phyloP scores from a whole-genome alignment of 345 rosid genomes.

The Citrus mangshanensis region DNA sequence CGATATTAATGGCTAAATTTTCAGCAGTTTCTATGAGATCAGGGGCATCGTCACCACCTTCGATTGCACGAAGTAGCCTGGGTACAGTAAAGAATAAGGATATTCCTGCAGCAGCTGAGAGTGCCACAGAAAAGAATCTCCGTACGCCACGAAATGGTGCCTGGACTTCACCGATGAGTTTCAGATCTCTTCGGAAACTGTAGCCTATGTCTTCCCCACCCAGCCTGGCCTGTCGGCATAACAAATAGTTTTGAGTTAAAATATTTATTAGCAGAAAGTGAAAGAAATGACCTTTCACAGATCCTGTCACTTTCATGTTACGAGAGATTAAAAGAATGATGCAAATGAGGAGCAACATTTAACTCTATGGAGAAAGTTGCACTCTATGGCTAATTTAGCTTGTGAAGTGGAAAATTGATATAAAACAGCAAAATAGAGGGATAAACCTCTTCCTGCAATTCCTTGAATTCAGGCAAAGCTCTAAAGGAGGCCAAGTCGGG shows the following conservation, averaged over 20 bases:
- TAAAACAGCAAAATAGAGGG: conserved; percentile 4
- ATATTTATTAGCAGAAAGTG: background rate
- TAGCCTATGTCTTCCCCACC: conserved; percentile 96
- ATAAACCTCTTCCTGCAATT: conserved; percentile 89
- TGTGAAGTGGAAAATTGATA: background rate
- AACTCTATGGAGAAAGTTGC: background rate
- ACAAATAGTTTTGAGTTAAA: conserved; percentile 12
- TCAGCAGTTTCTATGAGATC: conserved; percentile 69
- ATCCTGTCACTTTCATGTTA: background rate
- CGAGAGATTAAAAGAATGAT: background rate
- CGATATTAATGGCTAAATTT: conserved; percentile 81
- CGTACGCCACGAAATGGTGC: conserved; percentile 96
- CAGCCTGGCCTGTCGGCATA: conserved; percentile 66
- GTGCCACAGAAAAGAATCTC: conserved; percentile 75
- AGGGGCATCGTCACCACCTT: conserved; percentile 82
- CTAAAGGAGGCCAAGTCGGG: conserved; percentile 95
- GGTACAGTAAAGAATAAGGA: conserved; percentile 81
- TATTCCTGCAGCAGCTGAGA: conserved; percentile 90
- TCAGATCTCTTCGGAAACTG: conserved; percentile 86
- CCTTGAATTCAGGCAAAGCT: conserved; percentile 90
- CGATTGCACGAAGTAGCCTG: conserved; percentile 63
- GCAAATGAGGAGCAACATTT: background rate
- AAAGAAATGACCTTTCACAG: background rate
- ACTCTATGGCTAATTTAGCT: background rate
- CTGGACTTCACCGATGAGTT: conserved; percentile 93